Percentiles rank a stretch among this genome's conserved stretches.
These are phyloP conservation scores for Yamadazyma endophytica DNA, from an alignment of 805 yeast species.

Conservation along the genomic window DNA sequence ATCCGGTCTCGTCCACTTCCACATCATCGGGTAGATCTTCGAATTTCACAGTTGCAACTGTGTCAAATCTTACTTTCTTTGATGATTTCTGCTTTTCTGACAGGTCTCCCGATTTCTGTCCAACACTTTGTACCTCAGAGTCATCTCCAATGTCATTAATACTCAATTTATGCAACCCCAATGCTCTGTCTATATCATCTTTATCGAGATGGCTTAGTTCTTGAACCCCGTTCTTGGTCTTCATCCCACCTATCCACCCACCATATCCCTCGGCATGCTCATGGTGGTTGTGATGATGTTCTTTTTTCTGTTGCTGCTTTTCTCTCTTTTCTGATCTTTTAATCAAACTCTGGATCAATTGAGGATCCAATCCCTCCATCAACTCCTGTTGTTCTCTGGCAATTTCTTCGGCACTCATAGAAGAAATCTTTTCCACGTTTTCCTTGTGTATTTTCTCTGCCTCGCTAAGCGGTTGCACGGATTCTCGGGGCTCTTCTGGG, in stretches of 20 bases:
- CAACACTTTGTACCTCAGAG: neutral
- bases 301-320: constrained; percentile 4
- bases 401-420: constrained; percentile 65
- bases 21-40: constrained; percentile 21
- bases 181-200: constrained; percentile 33
- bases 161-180: constrained; percentile 23
- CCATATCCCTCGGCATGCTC: constrained; percentile 38
- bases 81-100: too few relatives aligned
- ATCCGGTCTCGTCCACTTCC: constrained; percentile 32
- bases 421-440: constrained; percentile 56
- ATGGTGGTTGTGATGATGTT: constrained; percentile 16
- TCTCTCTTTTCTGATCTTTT: constrained; percentile 51
- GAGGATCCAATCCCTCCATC: constrained; percentile 63
- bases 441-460: constrained; percentile 75
- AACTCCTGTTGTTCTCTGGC: constrained; percentile 63
- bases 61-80: constrained; percentile 31
- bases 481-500: constrained; percentile 9
- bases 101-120: neutral
- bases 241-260: constrained; percentile 41
- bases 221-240: constrained; percentile 28
- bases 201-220: constrained; percentile 30
- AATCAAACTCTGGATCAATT: constrained; percentile 54
- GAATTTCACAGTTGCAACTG: constrained; percentile 23
- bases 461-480: constrained; percentile 38
- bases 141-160: constrained; percentile 1